Percentiles rank a stretch among this genome's conserved stretches.
Conservation (phyloP, 164 flowering plant genomes). For the Liriodendron chinense region DNA sequence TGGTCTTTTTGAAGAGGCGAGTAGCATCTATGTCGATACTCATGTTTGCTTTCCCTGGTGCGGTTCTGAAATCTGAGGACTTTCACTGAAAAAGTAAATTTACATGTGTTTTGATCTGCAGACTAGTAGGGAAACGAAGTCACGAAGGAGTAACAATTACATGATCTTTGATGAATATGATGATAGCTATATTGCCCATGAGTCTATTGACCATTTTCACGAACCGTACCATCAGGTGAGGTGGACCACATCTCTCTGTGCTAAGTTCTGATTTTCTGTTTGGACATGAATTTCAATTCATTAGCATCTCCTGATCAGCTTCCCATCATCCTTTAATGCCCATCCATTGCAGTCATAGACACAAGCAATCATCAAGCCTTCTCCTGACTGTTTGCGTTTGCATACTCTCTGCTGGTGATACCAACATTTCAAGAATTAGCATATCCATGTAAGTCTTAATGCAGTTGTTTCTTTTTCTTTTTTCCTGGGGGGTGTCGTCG, state of each 20-base stretch:
- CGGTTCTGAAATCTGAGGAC: no score
- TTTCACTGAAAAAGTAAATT: background rate
- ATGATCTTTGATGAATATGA: constrained; percentile 27
- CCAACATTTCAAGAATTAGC: background rate
- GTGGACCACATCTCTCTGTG: background rate
- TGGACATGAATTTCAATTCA: background rate
- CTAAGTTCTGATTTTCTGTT: background rate
- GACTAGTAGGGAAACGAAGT: background rate
- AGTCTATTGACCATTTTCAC: background rate
- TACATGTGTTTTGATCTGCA: background rate
- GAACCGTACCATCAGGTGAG: constrained; percentile 11
- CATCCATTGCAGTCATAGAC: background rate
- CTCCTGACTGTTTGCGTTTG: background rate
- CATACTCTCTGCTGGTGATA: background rate
- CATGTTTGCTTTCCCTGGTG: no score
- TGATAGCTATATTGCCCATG: constrained; percentile 22
- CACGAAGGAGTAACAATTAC: background rate
- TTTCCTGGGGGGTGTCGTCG: background rate
- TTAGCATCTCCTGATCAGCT: background rate
- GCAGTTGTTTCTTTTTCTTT: no score
- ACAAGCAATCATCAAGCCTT: background rate
- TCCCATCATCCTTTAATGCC: background rate
- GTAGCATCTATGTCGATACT: background rate
- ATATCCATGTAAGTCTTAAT: background rate
- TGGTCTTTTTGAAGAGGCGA: background rate